These are phyloP conservation scores for Pseudopithomyces chartarum DNA, from an alignment of 2,329 filamentous ascomycete genomes.

Conservation along the genomic window DNA sequence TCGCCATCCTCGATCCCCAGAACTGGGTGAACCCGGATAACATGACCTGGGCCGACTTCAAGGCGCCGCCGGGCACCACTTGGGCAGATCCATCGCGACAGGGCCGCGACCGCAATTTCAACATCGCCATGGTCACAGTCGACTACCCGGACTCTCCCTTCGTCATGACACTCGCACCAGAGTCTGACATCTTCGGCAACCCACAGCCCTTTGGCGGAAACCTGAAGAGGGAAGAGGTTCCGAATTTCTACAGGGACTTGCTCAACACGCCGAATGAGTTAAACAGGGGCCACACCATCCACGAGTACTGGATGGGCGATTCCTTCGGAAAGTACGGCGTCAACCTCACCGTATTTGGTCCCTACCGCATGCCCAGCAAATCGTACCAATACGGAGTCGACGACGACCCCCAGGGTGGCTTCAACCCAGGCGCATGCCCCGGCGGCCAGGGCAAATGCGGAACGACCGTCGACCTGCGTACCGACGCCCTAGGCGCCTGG, in stretches of 20 bases:
- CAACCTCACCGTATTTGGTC: conserved; percentile 58
- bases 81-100: conserved; percentile 54
- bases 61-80: conserved; percentile 52
- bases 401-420: conserved; percentile 42
- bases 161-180: conserved; percentile 52
- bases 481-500: conserved; percentile 57
- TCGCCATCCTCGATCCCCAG: conserved; percentile 57
- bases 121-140: conserved; percentile 59
- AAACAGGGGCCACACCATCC: conserved; percentile 58
- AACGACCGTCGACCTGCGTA: conserved; percentile 51
- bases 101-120: conserved; percentile 59
- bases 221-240: conserved; percentile 53
- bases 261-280: conserved; percentile 57
- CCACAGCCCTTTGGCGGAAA: conserved; percentile 52
- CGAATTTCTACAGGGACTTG: conserved; percentile 57
- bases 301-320: conserved; percentile 65
- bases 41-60: conserved; percentile 60
- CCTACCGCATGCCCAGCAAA: conserved; percentile 55
- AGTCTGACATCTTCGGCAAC: conserved; percentile 58
- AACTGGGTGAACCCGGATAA: conserved; percentile 60
- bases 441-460: conserved; percentile 47
- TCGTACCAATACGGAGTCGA: conserved; percentile 59
- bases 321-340: conserved; percentile 59
- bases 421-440: conserved; percentile 57
- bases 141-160: conserved; percentile 59